These are phyloP conservation scores for Acrocalymma vagum DNA, from an alignment of 2,329 filamentous ascomycete species.

Conservation along the genomic window DNA sequence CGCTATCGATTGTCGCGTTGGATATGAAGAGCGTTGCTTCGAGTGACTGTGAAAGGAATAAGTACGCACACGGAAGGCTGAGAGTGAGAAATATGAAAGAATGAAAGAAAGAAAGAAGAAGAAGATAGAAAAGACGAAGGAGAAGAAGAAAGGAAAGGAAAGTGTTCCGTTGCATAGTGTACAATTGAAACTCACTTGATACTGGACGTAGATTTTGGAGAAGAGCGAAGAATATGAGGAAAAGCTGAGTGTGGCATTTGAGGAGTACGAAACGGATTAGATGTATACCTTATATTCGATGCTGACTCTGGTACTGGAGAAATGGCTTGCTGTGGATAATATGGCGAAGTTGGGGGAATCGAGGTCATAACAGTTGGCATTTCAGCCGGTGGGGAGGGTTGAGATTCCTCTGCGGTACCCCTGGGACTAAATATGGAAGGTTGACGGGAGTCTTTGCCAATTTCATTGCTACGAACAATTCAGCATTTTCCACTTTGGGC, in stretches of 20 bases:
- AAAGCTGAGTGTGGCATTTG: conserved; percentile 36
- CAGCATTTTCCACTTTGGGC: conserved; percentile 16
- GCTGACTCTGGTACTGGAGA: conserved; percentile 35
- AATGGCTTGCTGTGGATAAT: conserved; percentile 24
- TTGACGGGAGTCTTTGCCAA: conserved; percentile 31
- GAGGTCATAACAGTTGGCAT: conserved; percentile 24
- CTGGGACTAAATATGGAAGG: conserved; percentile 33
- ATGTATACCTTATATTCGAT: conserved; percentile 46
- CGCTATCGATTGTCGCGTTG: conserved; percentile 18
- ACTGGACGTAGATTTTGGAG: conserved; percentile 33
- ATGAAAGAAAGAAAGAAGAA: conserved; percentile 8
- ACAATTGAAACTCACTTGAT: conserved; percentile 47
- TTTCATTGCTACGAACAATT: conserved; percentile 36
- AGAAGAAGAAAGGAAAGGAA: too few species aligned
- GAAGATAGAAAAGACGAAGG: too few species aligned
- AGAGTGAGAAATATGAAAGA: not conserved
- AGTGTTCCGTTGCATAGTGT: conserved; percentile 19
- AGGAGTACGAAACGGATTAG: conserved; percentile 48
- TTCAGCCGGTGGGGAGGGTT: conserved; percentile 20
- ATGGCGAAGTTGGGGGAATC: conserved; percentile 21
- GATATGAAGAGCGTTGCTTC: conserved; percentile 25
- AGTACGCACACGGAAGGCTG: conserved; percentile 1
- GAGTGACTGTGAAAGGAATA: conserved; percentile 16
- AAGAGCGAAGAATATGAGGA: conserved; percentile 40
- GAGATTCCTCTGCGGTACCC: conserved; percentile 27